Evolutionary conservation across 2,329 filamentous ascomycete species (phyloP).

Genomic region (Beauveria varroae): DNA sequence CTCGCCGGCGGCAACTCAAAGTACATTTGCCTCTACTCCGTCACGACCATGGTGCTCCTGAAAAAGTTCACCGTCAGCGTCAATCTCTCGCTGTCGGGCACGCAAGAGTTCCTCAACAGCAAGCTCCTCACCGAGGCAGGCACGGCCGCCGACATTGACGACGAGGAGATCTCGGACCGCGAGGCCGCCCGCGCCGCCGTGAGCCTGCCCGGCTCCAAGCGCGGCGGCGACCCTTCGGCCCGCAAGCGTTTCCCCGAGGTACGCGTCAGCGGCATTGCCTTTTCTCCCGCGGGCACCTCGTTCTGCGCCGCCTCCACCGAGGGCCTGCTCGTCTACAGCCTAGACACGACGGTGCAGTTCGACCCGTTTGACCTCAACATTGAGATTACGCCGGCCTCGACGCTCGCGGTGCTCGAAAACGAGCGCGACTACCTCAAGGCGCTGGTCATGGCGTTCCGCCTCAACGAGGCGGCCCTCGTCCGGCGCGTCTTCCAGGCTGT

Average conservation of each 20-base stretch:
- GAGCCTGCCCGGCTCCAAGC: conserved; percentile 75
- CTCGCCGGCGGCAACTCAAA: conserved; percentile 94
- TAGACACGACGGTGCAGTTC: conserved; percentile 78
- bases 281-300: conserved; percentile 78
- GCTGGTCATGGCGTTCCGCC: conserved; percentile 91
- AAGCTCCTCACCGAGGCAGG: conserved; percentile 86
- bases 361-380: conserved; percentile 96
- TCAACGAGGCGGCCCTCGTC: conserved; percentile 78
- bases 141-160: conserved; percentile 75
- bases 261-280: conserved; percentile 74
- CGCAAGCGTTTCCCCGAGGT: conserved; percentile 74
- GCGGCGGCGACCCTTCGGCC: conserved; percentile 72
- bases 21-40: conserved; percentile 96
- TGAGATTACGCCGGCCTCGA: conserved; percentile 82
- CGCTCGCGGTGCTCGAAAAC: conserved; percentile 57
- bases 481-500: conserved; percentile 80
- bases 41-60: conserved; percentile 79
- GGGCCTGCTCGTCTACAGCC: conserved; percentile 84
- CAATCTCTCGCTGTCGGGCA: conserved; percentile 92
- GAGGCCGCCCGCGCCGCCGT: conserved; percentile 72
- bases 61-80: conserved; percentile 95
- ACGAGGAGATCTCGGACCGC: conserved; percentile 79
- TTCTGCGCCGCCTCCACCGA: conserved; percentile 96
- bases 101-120: conserved; percentile 95
- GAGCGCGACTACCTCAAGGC: conserved; percentile 84